A percentile compares a stretch with the other conserved stretches of the same genome.
Conservation (phyloP, 176 grass and related monocot species). For the Carex cristatella region DNA sequence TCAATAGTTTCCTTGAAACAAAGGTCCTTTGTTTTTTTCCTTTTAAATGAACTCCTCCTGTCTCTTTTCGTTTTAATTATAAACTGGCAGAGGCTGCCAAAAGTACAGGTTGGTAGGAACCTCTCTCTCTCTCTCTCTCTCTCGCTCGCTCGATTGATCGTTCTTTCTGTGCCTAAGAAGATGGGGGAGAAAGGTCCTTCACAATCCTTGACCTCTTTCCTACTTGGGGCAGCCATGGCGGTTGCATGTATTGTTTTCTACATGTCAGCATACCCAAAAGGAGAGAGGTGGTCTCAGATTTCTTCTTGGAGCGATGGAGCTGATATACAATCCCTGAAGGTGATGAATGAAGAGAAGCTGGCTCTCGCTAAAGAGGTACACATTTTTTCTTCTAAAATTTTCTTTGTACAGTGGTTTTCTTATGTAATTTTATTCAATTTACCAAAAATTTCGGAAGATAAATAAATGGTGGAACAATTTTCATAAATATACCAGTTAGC, state of each 20-base stretch:
- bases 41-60: neutral
- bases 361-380: neutral
- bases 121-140: neutral
- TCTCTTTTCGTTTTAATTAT: neutral
- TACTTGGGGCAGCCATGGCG: conserved; percentile 28
- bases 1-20: neutral
- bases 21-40: neutral
- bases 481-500: too few species aligned
- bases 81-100: neutral
- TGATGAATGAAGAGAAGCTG: neutral
- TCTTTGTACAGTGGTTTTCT: neutral
- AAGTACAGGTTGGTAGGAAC: too few species aligned
- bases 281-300: neutral
- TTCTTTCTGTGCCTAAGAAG: too few species aligned
- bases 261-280: conserved; percentile 8
- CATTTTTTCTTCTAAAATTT: neutral
- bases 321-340: neutral
- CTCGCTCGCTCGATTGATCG: neutral
- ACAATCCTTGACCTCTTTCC: conserved; percentile 16
- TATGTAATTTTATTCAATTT: neutral
- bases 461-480: neutral
- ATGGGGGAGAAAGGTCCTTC: neutral
- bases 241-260: conserved; percentile 29
- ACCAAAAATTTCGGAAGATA: neutral
- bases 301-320: conserved; percentile 4